Evolutionary conservation across 2,329 filamentous ascomycete species (phyloP).

Genomic region (Cryphonectria carpinicola): DNA sequence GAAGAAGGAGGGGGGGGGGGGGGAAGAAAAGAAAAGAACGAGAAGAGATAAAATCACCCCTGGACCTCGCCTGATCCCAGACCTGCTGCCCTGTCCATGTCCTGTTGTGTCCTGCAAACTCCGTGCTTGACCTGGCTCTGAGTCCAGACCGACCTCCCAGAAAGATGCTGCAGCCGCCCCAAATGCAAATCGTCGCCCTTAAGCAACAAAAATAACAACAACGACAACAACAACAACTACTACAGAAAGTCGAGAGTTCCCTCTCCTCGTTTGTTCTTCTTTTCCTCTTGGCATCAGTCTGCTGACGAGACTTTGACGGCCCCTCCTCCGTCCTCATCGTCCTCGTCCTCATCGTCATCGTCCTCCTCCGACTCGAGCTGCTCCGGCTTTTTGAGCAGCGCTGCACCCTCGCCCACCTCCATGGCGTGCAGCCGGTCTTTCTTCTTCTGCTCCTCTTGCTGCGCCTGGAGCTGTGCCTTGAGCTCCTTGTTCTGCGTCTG

Average conservation of each 20-base stretch:
- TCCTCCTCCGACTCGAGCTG: conserved; percentile 32
- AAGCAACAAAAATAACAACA: neutral
- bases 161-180: conserved; percentile 9
- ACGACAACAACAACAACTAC: no score
- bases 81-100: neutral
- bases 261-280: neutral
- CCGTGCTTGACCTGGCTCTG: conserved; percentile 10
- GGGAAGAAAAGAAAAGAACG: neutral
- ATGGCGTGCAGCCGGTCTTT: conserved; percentile 62
- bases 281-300: neutral
- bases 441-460: conserved; percentile 44
- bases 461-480: conserved; percentile 36
- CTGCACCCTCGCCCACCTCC: conserved; percentile 62
- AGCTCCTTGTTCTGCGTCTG: conserved; percentile 51
- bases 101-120: conserved; percentile 14
- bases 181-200: neutral
- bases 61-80: neutral
- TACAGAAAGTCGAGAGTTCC: neutral
- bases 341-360: conserved; percentile 32
- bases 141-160: conserved; percentile 5
- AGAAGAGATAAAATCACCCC: neutral
- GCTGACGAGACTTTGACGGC: conserved; percentile 20
- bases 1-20: no score
- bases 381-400: conserved; percentile 42
- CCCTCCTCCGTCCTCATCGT: conserved; percentile 25